phyloP scores from a whole-genome alignment of 495 filamentous ascomycete genomes.

The Bacidia rubella region DNA sequence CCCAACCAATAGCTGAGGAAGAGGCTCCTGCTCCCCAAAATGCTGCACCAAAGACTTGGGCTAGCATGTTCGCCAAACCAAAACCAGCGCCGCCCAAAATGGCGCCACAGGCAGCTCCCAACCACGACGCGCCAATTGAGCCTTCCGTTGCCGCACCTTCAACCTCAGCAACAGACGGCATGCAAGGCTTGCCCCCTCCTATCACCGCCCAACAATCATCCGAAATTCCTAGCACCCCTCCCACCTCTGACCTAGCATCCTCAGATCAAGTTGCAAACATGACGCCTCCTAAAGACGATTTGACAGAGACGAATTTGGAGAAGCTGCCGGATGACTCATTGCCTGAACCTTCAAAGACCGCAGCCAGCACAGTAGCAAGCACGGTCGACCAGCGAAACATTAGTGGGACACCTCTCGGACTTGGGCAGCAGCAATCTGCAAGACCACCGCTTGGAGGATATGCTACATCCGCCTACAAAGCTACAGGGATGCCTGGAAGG shows the following conservation, averaged over 20 bases:
- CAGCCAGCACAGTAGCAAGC: conserved; percentile 81
- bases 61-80: conserved; percentile 28
- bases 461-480: conserved; percentile 63
- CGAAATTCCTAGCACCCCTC: conserved; percentile 17
- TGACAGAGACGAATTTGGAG: conserved; percentile 86
- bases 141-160: conserved; percentile 10
- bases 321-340: conserved; percentile 68
- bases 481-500: conserved; percentile 42
- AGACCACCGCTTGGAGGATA: conserved; percentile 53
- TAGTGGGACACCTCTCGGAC: conserved; percentile 44
- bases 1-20: conserved; percentile 15
- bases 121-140: conserved; percentile 15
- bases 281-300: conserved; percentile 61
- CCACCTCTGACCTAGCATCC: conserved; percentile 8
- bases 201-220: conserved; percentile 13
- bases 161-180: conserved; percentile 8
- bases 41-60: conserved; percentile 23
- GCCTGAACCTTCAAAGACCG: conserved; percentile 63
- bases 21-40: conserved; percentile 14
- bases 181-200: conserved; percentile 17
- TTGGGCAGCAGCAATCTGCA: conserved; percentile 42
- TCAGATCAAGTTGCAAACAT: conserved; percentile 38
- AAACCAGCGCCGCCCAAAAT: conserved; percentile 22
- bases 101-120: conserved; percentile 14
- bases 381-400: conserved; percentile 55